Evolutionary conservation across 345 rosid genomes (phyloP).

Genomic region (Citrus trifoliata): DNA sequence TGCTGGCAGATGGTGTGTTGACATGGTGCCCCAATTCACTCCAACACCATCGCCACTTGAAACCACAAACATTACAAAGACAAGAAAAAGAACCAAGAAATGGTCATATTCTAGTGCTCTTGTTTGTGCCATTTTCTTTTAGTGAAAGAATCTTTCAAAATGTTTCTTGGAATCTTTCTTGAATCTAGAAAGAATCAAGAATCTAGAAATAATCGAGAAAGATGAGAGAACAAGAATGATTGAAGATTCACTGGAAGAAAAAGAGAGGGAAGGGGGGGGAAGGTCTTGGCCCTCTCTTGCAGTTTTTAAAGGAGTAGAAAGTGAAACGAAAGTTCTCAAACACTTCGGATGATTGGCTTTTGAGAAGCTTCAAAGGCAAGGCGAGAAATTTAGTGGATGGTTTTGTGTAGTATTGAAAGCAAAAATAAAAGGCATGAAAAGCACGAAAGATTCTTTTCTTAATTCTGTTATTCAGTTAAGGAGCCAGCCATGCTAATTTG

Average conservation of each 20-base stretch:
- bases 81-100: constrained; percentile 11
- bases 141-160: background rate
- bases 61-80: constrained; percentile 3
- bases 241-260: constrained; percentile 2
- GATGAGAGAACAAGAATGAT: background rate
- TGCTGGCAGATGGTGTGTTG: constrained; percentile 64
- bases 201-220: background rate
- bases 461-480: constrained; percentile 37
- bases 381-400: constrained; percentile 2
- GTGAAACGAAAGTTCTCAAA: background rate
- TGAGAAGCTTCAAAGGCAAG: constrained; percentile 25
- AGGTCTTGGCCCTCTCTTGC: background rate
- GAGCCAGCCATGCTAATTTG: background rate
- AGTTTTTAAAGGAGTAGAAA: constrained; percentile 2
- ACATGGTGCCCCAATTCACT: constrained; percentile 83
- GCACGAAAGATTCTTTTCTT: constrained; percentile 36
- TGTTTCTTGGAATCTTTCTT: constrained; percentile 13
- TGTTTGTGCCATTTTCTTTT: constrained; percentile 9
- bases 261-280: constrained; percentile 12
- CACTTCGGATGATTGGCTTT: background rate
- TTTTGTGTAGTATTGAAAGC: background rate
- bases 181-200: constrained; percentile 7
- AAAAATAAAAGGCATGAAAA: background rate
- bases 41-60: constrained; percentile 26
- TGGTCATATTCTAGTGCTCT: background rate